Conservation (phyloP, 2,329 filamentous ascomycete species). For the Fusarium poae region DNA sequence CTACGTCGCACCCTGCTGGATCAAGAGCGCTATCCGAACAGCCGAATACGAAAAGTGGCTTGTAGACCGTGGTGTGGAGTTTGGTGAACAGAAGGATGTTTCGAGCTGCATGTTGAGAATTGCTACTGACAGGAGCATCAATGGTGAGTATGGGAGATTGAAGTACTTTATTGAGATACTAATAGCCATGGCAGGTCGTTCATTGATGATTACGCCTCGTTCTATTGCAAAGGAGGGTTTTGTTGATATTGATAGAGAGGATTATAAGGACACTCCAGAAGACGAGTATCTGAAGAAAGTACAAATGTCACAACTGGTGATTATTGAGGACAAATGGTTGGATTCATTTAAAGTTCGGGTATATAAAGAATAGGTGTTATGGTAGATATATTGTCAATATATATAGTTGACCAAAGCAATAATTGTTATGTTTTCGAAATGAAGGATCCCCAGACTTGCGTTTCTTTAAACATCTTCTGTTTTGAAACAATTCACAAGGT, state of each 20-base stretch:
- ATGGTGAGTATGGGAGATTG: constrained; percentile 19
- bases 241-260: constrained; percentile 40
- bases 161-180: background rate
- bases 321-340: constrained; percentile 41
- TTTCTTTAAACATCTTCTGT: no score
- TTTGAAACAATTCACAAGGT: no score
- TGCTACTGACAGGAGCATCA: constrained; percentile 51
- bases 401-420: no score
- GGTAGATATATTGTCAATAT: no score
- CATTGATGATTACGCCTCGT: constrained; percentile 40
- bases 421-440: no score
- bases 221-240: constrained; percentile 39
- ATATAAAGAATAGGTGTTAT: constrained; percentile 32
- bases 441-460: no score
- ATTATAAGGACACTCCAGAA: constrained; percentile 36
- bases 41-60: constrained; percentile 59
- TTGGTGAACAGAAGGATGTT: constrained; percentile 53
- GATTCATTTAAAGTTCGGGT: constrained; percentile 36
- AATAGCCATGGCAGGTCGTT: constrained; percentile 21
- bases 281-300: constrained; percentile 38
- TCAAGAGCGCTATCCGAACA: constrained; percentile 54
- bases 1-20: constrained; percentile 61
- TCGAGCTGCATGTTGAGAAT: constrained; percentile 53
- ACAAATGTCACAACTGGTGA: constrained; percentile 32
- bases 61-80: constrained; percentile 56